A percentile compares a stretch with the other conserved stretches of the same genome.
Evolutionary conservation across 164 flowering plant species (phyloP).

Genomic region (Magnolia sinica): DNA sequence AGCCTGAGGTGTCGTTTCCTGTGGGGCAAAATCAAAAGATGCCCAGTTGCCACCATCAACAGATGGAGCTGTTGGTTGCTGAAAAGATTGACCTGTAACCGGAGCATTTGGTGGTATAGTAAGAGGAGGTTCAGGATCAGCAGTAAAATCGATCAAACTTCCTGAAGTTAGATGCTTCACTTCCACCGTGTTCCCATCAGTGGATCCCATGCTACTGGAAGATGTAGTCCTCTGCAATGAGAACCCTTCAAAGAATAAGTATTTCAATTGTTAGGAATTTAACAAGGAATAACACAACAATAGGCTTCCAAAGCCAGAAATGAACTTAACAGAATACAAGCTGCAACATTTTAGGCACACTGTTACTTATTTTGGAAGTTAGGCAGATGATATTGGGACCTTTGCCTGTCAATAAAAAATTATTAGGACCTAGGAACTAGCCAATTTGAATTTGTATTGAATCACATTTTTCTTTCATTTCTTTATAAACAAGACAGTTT

Average conservation of each 20-base stretch:
- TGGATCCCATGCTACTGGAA: conserved; percentile 81
- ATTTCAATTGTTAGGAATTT: not conserved
- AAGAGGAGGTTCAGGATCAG: conserved; percentile 68
- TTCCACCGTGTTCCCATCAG: conserved; percentile 56
- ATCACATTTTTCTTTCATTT: too few species aligned
- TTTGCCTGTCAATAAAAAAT: not conserved
- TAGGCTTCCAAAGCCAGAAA: not conserved
- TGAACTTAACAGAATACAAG: not conserved
- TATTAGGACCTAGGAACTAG: too few species aligned
- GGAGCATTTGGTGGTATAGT: conserved; percentile 30
- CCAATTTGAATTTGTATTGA: too few species aligned
- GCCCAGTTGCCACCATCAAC: conserved; percentile 74
- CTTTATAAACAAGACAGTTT: too few species aligned
- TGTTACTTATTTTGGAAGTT: not conserved
- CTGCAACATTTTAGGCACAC: not conserved
- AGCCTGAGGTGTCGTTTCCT: conserved; percentile 36
- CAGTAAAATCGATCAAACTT: conserved; percentile 87
- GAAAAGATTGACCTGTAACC: conserved; percentile 26
- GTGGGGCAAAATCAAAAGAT: conserved; percentile 64
- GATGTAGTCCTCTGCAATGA: conserved; percentile 79
- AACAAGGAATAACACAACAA: not conserved
- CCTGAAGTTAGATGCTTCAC: conserved; percentile 46
- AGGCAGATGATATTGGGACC: not conserved
- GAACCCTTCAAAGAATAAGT: not conserved
- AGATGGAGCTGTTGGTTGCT: conserved; percentile 30